Base-by-base conservation (phyloP, 2,329 filamentous ascomycete species). In the Aspergillus aculeatus region DNA sequence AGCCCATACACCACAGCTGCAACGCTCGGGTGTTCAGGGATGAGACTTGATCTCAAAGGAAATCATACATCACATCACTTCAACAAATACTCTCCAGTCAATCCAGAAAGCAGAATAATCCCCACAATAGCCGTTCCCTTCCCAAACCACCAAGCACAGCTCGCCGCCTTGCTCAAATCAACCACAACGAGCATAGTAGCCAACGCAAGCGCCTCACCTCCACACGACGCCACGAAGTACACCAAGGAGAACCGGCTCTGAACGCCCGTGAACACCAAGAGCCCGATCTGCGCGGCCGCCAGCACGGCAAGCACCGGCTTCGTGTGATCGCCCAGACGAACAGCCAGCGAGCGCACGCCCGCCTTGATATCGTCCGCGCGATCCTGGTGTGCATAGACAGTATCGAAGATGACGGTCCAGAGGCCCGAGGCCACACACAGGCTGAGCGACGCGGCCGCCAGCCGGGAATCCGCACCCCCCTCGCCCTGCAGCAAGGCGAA, bases 311-410 rank as follows among this genome's bases (percentile, higher is more conserved):
- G 21, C 10, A 41, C 56, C n/a, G 31, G 50, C 24, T 58, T 54
- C n/a, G 55, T 48, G n/a, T 21, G n/a, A 2, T 23, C 49, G 4
- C 56, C 56, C 26, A 59, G 48, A n/a, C 26, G 54, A 2, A 96
- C 80, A 1, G 90, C 92, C 67, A 96, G 95, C 69, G 88, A 91
- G 80, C 94, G 96, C 77, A 96, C 95, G 9, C 92, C 92, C 0
- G 89, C 91, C 74, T 92, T 92, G 62, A 82, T 86, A 71, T 96
- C 92, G 68, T 96, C 91, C 69, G 88, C 88, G 73, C 94, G 89
- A 69, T 96, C 92, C 87, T 95, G 94, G 73, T 96, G 92, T 14
- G 92, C 92, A 29, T 96, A 96, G 32, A 96, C 92, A 86, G 95
- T 96, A 73, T 96, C 92, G 74, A 96, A 96, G 44, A 96, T 77